phyloP scores from a whole-genome alignment of 805 yeast species.

The Jamesozyma rosinii region DNA sequence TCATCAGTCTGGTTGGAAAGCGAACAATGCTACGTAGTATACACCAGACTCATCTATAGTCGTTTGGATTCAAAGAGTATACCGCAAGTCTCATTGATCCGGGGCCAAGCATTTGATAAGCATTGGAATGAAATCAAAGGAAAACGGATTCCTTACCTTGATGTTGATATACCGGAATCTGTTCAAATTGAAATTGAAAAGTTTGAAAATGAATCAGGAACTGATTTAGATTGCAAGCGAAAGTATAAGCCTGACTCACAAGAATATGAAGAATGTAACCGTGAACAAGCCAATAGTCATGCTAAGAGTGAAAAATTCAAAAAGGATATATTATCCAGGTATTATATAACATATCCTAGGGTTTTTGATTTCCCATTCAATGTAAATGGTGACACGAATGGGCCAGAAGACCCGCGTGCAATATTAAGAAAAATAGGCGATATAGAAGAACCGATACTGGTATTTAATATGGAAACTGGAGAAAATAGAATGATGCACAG shows the following conservation, averaged over 20 bases:
- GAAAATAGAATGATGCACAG: slow-evolving; percentile 2
- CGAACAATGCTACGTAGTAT: slow-evolving; percentile 41
- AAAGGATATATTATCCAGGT: slow-evolving; percentile 3
- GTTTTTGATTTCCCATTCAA: slow-evolving; percentile 3
- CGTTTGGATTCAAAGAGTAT: not conserved
- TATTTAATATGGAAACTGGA: slow-evolving; percentile 6
- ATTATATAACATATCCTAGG: slow-evolving; percentile 6
- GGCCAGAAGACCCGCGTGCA: slow-evolving; percentile 9
- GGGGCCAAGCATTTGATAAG: slow-evolving; percentile 37
- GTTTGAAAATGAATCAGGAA: slow-evolving; percentile 15
- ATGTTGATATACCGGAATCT: slow-evolving; percentile 16
- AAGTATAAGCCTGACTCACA: slow-evolving; percentile 12
- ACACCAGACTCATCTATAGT: slow-evolving; percentile 25
- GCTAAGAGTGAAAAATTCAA: slow-evolving; percentile 10
- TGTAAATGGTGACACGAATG: not conserved
- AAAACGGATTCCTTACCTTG: slow-evolving; percentile 23
- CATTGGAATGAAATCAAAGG: slow-evolving; percentile 33
- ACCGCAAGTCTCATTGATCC: slow-evolving; percentile 29
- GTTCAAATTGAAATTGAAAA: slow-evolving; percentile 24
- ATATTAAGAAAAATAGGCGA: slow-evolving; percentile 1
- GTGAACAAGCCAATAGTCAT: slow-evolving; percentile 10
- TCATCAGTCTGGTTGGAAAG: slow-evolving; percentile 45
- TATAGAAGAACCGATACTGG: slow-evolving; percentile 7
- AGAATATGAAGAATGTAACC: slow-evolving; percentile 16
- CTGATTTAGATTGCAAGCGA: slow-evolving; percentile 10